Evolutionary conservation across 495 filamentous ascomycete species (phyloP), one percentile per base, ranked within the genome.

Genomic region (Neurospora sp.): DNA sequence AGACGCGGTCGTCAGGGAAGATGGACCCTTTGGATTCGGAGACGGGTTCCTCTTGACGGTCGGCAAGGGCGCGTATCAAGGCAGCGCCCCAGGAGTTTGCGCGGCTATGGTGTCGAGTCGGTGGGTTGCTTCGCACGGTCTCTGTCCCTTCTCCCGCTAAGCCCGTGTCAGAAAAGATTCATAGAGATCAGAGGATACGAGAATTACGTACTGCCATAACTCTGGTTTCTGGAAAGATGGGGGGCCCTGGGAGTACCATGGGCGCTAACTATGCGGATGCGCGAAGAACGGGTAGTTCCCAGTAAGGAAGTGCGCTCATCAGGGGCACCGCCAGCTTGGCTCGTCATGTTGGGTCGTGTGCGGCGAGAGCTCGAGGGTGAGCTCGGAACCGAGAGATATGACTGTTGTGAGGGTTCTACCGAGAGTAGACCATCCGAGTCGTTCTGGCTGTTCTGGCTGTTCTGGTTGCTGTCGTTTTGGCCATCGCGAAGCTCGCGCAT

Each of bases 1-100:
- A 99, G 14, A 96, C 92, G 20, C 96, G 89, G 69, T 99, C 94
- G 77, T 99, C 93, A 38, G 88, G 81, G 70, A 87, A 89, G 16
- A 89, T 78, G 22, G 85, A 87, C 75, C 85, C 81, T 72, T 91
- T 91, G 10, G 86, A 88, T 45, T 90, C 89, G 27, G 85, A 74
- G 71, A 89, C 82, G 53, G 82, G 85, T 20, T 77, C 75, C 77
- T 83, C 85, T 76, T 75, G 75, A 69, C 83, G 76, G 82, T 88
- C 84, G 22, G 80, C 81, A 69, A 84, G 72, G 78, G 81, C 85
- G 72, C 80, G 85, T 74, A 80, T 87, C 70, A 92, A 80, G 5
- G 86, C 20, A 82, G 78, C 35, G 31, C 84, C 83, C 82, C 86
- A 88, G 18, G 91, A 94, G 74, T 87, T 89, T 12, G 87, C 85